Conservation (phyloP, 495 filamentous ascomycete species). For the Neurospora tetrasperma region DNA sequence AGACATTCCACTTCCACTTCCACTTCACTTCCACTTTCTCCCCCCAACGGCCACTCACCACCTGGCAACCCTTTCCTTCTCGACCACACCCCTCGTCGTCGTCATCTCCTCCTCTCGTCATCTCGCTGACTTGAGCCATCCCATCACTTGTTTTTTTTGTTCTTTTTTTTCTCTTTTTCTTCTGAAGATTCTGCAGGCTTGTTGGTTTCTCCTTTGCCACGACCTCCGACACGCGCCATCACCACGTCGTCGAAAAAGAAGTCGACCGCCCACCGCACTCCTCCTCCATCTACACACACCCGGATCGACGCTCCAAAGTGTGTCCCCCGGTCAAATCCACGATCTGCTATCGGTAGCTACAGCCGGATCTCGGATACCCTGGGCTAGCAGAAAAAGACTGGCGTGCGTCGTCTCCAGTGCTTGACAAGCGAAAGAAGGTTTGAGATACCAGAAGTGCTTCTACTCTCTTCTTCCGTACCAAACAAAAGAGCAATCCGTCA, state of each 20-base stretch:
- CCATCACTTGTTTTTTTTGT: background rate
- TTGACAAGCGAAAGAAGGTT: constrained; percentile 26
- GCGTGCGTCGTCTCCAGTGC: constrained; percentile 12
- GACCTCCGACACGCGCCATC: background rate
- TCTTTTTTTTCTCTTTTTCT: too few relatives aligned
- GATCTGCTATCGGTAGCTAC: background rate
- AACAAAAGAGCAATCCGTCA: constrained; percentile 9
- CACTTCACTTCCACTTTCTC: constrained; percentile 6
- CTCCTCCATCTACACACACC: background rate
- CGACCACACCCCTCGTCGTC: background rate
- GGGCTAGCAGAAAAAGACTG: constrained; percentile 2
- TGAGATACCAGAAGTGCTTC: constrained; percentile 25
- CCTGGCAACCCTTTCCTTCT: background rate
- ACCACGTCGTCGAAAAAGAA: background rate
- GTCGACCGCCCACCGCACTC: background rate
- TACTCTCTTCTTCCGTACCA: constrained; percentile 4
- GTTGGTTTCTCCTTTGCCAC: background rate
- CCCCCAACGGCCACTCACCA: background rate
- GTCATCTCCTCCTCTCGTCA: background rate
- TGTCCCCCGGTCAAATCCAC: background rate
- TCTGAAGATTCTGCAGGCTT: background rate
- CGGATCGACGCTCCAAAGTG: background rate
- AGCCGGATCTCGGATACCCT: background rate
- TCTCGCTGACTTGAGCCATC: background rate
- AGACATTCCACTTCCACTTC: constrained; percentile 17